Conservation (phyloP, 805 yeast species). For the Jamesozyma jinghongensis region DNA sequence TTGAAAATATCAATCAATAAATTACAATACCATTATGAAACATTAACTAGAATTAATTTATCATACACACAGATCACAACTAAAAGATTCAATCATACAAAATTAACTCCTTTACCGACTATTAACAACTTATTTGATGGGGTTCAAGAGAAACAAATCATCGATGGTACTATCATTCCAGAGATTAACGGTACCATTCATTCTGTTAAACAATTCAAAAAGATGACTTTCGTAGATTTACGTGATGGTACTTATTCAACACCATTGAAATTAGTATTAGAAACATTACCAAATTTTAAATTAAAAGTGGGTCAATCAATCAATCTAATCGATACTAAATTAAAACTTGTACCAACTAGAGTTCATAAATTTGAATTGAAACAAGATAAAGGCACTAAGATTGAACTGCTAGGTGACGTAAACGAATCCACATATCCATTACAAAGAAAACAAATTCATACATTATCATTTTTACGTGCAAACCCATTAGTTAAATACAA, state of each 20-base stretch:
- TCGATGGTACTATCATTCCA: slow-evolving; percentile 9
- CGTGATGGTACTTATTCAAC: slow-evolving; percentile 62
- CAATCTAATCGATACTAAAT: slow-evolving; percentile 31
- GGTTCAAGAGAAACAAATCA: not conserved
- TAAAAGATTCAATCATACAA: too few species aligned
- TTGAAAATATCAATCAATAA: too few species aligned
- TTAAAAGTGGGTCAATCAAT: slow-evolving; percentile 32
- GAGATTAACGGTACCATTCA: slow-evolving; percentile 62
- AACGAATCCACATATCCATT: slow-evolving; percentile 56
- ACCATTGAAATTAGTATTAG: slow-evolving; percentile 47
- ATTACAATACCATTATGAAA: too few species aligned
- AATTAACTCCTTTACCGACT: not conserved
- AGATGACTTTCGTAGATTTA: slow-evolving; percentile 69
- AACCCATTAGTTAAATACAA: slow-evolving; percentile 75
- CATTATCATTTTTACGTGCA: slow-evolving; percentile 56
- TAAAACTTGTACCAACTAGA: slow-evolving; percentile 25
- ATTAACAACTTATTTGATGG: slow-evolving; percentile 3
- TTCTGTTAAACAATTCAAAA: slow-evolving; percentile 63
- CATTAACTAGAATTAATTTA: too few species aligned
- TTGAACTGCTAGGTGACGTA: slow-evolving; percentile 51
- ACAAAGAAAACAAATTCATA: slow-evolving; percentile 68
- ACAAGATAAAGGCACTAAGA: slow-evolving; percentile 21
- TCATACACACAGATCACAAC: too few species aligned
- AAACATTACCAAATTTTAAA: slow-evolving; percentile 6
- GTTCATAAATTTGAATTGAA: slow-evolving; percentile 46